Base-by-base conservation (phyloP, 2,329 filamentous ascomycete genomes). In the Phaeosphaeriaceae sp. region DNA sequence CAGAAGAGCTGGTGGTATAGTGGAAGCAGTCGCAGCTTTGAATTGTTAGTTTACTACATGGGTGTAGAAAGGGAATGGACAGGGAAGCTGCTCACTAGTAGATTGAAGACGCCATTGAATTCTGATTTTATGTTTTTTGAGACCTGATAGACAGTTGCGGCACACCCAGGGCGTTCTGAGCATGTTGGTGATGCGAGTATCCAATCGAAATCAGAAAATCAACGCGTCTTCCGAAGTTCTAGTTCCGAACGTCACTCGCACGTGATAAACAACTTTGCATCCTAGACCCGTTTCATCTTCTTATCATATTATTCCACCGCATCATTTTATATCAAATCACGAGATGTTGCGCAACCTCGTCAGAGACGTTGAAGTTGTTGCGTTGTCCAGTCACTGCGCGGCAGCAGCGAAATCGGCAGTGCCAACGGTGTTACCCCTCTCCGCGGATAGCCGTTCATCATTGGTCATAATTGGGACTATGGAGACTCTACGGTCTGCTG, bases 1-100 rank as follows among this genome's bases (percentile, higher is more conserved):
- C 21, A 87, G 76, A 8, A 87, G 74, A 13, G 79, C 76, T 28
- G 82, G 77, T 16, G 83, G 83, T 37, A 86, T 68, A 21, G 69
- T 58, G 42, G 69, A 66, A 21, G 60, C 21, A 30, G 50, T 53
- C 4, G 64, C 49, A 65, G 58, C 65, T 61, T 38, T 42, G 29
- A 16, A 23, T 37, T 8, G 42, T 62, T 30, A 68, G 57, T 34
- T 18, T 37, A 15, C 20, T 29, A 7, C 17, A 6, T 20, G 11
- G 8, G 35, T 2, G 20, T 13, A 16, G 11, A 7, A 9, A 35
- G 13, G 16, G 3, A 13, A 15, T 30, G 3, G 7, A 48, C 35
- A 17, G 23, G 11, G 26, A 20, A 5, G 6, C 15, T n/a, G 42
- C 60, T 46, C 36, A 67, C 63, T 26, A 11, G 62, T 71, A 34